Base-by-base conservation (phyloP, 345 rosid genomes). In the Acer yangbiense region DNA sequence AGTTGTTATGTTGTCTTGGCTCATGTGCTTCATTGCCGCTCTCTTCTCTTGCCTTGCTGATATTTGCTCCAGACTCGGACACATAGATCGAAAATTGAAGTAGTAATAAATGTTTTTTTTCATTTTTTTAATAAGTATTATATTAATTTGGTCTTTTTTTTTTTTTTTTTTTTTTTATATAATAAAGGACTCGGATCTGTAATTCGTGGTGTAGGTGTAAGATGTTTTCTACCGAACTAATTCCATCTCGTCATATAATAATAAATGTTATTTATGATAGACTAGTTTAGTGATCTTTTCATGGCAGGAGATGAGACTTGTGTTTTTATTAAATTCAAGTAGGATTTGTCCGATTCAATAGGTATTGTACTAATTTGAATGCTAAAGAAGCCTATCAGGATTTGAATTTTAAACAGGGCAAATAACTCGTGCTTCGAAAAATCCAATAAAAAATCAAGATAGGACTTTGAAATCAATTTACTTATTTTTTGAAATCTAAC, bases 1-100 rank as follows among this genome's bases (percentile, higher is more conserved):
- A 14, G 4, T 78, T 20, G 21, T 77, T 54, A 32, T 76, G 48
- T 43, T 87, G 6, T 77, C 87, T 1, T 77, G 87, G 86, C 58
- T 84, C 7, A 32, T 84, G 83, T 82, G 83, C 62, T 71, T 89
- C 66, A 35, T 83, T 52, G 87, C 86, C 18, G 71, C 73, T 46
- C 25, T 85, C 35, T 86, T 90, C 55, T 44, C 75, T 35, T 82
- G 82, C 55, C 82, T 87, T 17, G 90, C 90, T 20, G 85, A 84
- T 21, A 20, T 87, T 43, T 90, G 85, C 78, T 69, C 86, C 43
- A 77, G 75, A 66, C 80, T 87, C 10, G 94, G 94, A 61, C 75
- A 39, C 0, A 78, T 55, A 57, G 65, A 52, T 10, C 54, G 67
- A 8, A 76, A 57, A 64, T 32, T 32, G 35, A 32, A 32, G 35